Base-by-base conservation (phyloP, 2,329 filamentous ascomycete species). In the Apiospora rasikravindrae region DNA sequence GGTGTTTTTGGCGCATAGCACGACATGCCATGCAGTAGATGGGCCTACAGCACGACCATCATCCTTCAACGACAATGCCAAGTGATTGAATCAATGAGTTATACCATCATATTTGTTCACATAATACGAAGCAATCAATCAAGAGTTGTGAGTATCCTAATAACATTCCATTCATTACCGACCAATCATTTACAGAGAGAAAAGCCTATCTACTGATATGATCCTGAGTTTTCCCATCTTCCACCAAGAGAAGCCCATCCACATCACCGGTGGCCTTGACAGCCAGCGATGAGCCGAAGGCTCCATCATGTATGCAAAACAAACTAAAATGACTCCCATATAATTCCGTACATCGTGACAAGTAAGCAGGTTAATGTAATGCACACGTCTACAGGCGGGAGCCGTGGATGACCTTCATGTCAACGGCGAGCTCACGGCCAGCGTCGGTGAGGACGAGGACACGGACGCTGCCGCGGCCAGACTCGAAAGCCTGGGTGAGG, bases 381-480 rank as follows among this genome's bases (percentile, higher is more conserved):
- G 57, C 67, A 71, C 71, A 72, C 49, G 40, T 78, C 86, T 91
- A 92, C 83, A 92, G 85, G 80, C 88, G 88, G 77, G 90, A 91
- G 81, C 90, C 90, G 87, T 99, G 96, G 82, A 98, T 93, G 82
- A 97, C 93, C 93, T 98, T 98, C 91, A 97, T 96, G 90, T 99
- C 96, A 78, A 99, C 96, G 79, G 93, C 95, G 81, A 99, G 91
- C 91, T 99, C 96, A 80, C 93, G 91, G 79, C 95, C 95, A 80
- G 92, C 89, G 85, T 99, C 96, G 84, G 91, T 94, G 86, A 99
- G 95, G 84, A 99, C 96, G 75, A 98, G 92, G 81, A 97, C 95
- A 78, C 96, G 94, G 81, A 99, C 93, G 82, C 92, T 95, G 84
- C 96, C 96, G 83, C 95, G 94, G 83, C 96, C 96, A 78, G 94